Evolutionary conservation across 1,284 basidiomycete genomes (phyloP).

Genomic region (Tetrapyrgos nigripes): DNA sequence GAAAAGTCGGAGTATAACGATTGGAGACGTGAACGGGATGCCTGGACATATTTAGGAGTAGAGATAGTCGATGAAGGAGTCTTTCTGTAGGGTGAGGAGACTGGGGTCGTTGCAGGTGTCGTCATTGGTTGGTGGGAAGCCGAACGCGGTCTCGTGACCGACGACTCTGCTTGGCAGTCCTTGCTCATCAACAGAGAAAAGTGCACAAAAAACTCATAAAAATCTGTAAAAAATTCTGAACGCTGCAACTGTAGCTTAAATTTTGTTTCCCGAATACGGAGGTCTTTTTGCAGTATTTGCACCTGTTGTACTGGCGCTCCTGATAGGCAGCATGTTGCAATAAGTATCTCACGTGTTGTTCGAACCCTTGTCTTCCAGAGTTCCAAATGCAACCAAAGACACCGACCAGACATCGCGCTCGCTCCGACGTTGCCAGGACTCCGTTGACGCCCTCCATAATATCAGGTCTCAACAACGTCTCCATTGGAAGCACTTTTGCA

Average conservation of each 20-base stretch:
- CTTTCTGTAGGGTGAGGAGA: conserved; percentile 6
- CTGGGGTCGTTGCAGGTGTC: conserved; percentile 2
- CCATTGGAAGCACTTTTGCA: conserved; percentile 50
- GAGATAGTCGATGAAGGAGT: not conserved
- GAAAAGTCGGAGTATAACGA: conserved; percentile 91
- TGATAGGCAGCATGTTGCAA: no score
- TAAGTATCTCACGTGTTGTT: no score
- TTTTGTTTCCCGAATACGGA: no score
- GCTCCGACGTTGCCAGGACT: conserved; percentile 69
- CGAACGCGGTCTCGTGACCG: no score
- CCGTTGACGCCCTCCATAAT: conserved; percentile 74
- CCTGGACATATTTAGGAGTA: conserved; percentile 52
- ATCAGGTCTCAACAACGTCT: conserved; percentile 59
- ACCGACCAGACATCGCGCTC: conserved; percentile 66
- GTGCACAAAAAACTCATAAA: no score
- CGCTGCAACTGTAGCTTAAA: no score
- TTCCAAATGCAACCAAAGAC: conserved; percentile 63
- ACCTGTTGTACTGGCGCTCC: no score
- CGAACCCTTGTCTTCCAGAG: no score
- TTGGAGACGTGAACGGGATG: conserved; percentile 70
- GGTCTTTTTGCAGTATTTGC: no score
- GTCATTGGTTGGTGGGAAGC: not conserved
- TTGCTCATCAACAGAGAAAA: no score
- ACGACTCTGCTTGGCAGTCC: no score
- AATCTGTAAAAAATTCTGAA: no score